Evolutionary conservation across 2,329 filamentous ascomycete genomes (phyloP).

Genomic region (Parasarocladium wereldwijsianum): DNA sequence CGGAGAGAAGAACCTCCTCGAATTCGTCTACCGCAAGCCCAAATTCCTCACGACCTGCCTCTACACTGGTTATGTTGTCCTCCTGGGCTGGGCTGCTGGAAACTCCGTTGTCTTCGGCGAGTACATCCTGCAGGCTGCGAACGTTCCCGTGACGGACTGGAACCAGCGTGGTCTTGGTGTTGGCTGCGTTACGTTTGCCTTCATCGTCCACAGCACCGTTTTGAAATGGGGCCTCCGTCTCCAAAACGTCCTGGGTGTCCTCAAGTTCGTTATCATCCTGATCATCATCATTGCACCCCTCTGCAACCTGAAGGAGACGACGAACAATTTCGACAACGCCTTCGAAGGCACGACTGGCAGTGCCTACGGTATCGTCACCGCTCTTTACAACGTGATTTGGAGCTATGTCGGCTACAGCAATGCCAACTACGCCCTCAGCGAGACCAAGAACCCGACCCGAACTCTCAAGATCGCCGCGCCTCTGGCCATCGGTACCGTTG

Average conservation of each 20-base stretch:
- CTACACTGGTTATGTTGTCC: constrained; percentile 45
- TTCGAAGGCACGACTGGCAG: constrained; percentile 53
- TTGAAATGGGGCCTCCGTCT: constrained; percentile 53
- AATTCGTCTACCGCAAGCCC: constrained; percentile 46
- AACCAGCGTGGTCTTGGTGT: constrained; percentile 53
- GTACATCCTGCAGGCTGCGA: constrained; percentile 52
- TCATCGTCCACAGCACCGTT: constrained; percentile 48
- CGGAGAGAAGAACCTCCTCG: constrained; percentile 54
- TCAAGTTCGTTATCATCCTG: constrained; percentile 52
- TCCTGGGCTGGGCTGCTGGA: constrained; percentile 50
- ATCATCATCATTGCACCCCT: constrained; percentile 52
- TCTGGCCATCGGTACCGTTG: constrained; percentile 40
- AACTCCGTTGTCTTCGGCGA: constrained; percentile 59
- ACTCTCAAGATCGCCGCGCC: constrained; percentile 54
- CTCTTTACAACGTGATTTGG: constrained; percentile 59
- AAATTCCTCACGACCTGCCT: constrained; percentile 45
- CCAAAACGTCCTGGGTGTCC: constrained; percentile 48
- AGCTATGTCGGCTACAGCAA: constrained; percentile 55
- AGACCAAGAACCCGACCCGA: constrained; percentile 49
- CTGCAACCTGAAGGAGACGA: constrained; percentile 42
- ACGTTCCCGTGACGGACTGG: constrained; percentile 47
- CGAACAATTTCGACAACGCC: constrained; percentile 46
- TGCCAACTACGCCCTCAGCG: constrained; percentile 50
- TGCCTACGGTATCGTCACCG: constrained; percentile 53
- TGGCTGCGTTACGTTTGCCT: constrained; percentile 50